A percentile compares a stretch with the other conserved stretches of the same genome.
Evolutionary conservation across 2,329 filamentous ascomycete species (phyloP).

Genomic region (Diaporthe citrichinensis): DNA sequence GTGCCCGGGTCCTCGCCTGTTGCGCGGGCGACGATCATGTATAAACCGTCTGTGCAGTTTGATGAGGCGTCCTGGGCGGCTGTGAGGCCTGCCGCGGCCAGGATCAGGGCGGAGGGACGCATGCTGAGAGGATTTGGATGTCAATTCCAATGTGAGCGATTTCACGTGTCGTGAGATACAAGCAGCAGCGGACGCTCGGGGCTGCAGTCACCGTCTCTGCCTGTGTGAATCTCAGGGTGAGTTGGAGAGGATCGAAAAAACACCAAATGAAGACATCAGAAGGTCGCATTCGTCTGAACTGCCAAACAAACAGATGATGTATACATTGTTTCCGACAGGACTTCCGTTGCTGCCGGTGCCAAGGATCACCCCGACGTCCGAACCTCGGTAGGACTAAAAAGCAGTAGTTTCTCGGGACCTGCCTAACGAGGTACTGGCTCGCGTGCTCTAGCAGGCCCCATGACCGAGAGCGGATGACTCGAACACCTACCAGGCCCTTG

Average conservation of each 20-base stretch:
- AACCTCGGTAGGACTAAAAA: conserved; percentile 1
- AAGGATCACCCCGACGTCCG: not conserved
- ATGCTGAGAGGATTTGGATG: not conserved
- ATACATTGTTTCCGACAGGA: not conserved
- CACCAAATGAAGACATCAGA: not conserved
- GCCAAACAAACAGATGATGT: conserved; percentile 7
- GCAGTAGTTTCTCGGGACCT: not conserved
- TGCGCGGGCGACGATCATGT: conserved; percentile 48
- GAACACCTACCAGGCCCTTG: not conserved
- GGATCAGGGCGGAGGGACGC: not conserved
- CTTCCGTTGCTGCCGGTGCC: conserved; percentile 10
- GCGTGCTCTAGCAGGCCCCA: conserved; percentile 9
- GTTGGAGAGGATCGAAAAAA: not conserved
- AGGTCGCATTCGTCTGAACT: not conserved
- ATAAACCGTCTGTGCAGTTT: conserved; percentile 41
- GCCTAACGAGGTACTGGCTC: conserved; percentile 9
- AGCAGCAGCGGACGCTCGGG: not conserved
- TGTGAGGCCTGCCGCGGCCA: conserved; percentile 25
- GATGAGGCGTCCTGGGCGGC: conserved; percentile 27
- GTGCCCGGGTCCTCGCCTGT: conserved; percentile 43
- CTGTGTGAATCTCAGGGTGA: not conserved
- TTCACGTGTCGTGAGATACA: not conserved
- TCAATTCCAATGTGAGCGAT: not conserved
- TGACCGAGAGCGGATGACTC: conserved; percentile 18
- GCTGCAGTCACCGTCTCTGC: not conserved